Evolutionary conservation across 1,284 basidiomycete genomes (phyloP).

Genomic region (Cutaneotrichosporon cutaneum): DNA sequence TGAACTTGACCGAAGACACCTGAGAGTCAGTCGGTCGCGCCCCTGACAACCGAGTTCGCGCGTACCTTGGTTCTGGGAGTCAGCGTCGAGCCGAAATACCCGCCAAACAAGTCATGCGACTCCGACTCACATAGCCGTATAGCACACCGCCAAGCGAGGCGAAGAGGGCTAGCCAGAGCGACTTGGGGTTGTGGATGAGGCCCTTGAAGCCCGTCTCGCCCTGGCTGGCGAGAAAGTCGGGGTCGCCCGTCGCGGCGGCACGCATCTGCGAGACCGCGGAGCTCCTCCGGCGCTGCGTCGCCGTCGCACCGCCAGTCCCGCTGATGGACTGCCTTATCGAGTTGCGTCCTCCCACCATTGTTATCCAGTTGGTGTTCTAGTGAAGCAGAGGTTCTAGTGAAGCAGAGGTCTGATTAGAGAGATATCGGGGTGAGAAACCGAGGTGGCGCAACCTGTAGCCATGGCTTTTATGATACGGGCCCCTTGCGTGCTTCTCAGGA

Average conservation of each 20-base stretch:
- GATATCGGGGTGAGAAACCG: neutral
- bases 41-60: neutral
- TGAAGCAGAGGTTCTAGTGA: neutral
- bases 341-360: neutral
- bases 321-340: neutral
- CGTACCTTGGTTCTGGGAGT: conserved; percentile 8
- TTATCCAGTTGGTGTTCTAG: neutral
- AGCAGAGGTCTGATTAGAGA: neutral
- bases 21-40: conserved; percentile 12
- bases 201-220: conserved; percentile 17
- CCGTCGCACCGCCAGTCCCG: neutral
- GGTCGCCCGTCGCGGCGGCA: conserved; percentile 13
- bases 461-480: neutral
- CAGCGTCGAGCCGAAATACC: neutral
- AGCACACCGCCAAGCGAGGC: conserved; percentile 50
- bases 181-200: conserved; percentile 20
- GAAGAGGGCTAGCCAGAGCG: conserved; percentile 28
- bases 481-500: neutral
- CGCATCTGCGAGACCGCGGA: neutral
- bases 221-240: conserved; percentile 13
- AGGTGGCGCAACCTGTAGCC: neutral
- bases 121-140: conserved; percentile 41
- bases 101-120: neutral
- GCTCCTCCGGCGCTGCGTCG: neutral
- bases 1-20: conserved; percentile 51